Evolutionary conservation across 768 basidiomycete species (phyloP).

Genomic region (Gymnopilus dilepis): DNA sequence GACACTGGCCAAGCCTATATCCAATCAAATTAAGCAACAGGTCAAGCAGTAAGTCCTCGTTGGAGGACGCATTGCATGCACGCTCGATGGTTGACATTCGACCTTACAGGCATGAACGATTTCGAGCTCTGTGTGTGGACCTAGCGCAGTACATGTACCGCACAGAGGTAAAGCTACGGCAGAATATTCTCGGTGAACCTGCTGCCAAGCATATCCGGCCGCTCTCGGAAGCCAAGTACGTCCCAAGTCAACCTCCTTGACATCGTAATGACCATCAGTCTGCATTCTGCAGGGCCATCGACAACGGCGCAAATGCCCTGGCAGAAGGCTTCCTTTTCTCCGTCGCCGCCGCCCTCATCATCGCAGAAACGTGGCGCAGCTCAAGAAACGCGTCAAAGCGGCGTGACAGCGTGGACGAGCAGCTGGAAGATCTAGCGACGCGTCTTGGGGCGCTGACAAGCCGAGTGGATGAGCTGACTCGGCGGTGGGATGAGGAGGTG

Average conservation of each 20-base stretch:
- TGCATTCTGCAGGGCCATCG: slow-evolving; percentile 64
- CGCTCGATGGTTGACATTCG: too few species aligned
- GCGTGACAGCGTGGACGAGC: slow-evolving; percentile 75
- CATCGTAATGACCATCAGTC: not conserved
- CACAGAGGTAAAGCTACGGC: slow-evolving; percentile 72
- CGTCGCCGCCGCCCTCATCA: slow-evolving; percentile 75
- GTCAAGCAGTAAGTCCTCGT: slow-evolving; percentile 5
- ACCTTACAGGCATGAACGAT: slow-evolving; percentile 62
- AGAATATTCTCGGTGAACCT: slow-evolving; percentile 78
- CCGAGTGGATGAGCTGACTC: slow-evolving; percentile 45
- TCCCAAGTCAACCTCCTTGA: slow-evolving; percentile 5
- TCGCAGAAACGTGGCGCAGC: slow-evolving; percentile 79
- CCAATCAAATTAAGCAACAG: slow-evolving; percentile 8
- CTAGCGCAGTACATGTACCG: slow-evolving; percentile 83
- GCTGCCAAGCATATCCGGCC: slow-evolving; percentile 69
- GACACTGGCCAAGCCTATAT: slow-evolving; percentile 15
- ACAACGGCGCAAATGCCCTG: slow-evolving; percentile 83
- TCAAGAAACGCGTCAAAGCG: slow-evolving; percentile 72
- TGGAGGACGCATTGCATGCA: too few species aligned
- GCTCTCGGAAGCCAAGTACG: slow-evolving; percentile 75
- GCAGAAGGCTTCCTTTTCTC: slow-evolving; percentile 86
- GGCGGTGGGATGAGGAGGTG: slow-evolving; percentile 48
- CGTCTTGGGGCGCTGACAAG: slow-evolving; percentile 51
- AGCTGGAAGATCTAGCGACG: slow-evolving; percentile 60
- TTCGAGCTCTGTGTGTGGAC: slow-evolving; percentile 70